Evolutionary conservation across 352 stramenopile genomes (phyloP).

Genomic region (Phytopythium mirpurense): DNA sequence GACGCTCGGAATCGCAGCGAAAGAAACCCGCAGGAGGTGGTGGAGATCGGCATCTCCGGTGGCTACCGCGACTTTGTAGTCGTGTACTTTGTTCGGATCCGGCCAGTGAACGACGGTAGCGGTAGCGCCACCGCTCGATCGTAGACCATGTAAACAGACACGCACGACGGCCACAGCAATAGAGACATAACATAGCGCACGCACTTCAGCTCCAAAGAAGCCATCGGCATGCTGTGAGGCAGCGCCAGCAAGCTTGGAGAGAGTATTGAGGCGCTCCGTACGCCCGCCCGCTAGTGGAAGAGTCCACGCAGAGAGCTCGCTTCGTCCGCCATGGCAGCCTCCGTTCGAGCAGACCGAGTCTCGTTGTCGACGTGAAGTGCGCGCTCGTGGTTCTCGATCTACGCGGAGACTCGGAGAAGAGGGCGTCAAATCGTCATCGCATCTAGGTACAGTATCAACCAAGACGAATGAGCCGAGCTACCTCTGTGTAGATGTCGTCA

Average conservation of each 20-base stretch:
- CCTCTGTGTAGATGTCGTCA: slow-evolving; percentile 91
- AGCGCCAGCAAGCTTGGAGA: no score
- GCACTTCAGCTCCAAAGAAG: no score
- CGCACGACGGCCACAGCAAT: no score
- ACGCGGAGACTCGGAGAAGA: not conserved
- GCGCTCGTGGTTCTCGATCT: slow-evolving; percentile 64
- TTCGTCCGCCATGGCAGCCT: not conserved
- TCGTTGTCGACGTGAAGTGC: slow-evolving; percentile 62
- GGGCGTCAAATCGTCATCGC: no score
- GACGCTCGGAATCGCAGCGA: no score
- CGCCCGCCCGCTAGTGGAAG: not conserved
- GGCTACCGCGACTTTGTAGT: slow-evolving; percentile 64
- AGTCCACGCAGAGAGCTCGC: not conserved
- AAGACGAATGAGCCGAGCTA: no score
- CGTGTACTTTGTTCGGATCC: slow-evolving; percentile 55
- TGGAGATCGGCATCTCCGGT: slow-evolving; percentile 68
- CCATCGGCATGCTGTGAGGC: no score
- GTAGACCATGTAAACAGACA: not conserved
- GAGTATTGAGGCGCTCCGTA: no score
- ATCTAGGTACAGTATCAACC: no score
- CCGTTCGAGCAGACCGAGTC: not conserved
- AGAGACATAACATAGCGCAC: not conserved
- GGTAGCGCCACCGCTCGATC: no score
- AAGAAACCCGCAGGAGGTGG: slow-evolving; percentile 25
- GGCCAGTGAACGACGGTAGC: not conserved